phyloP scores from a whole-genome alignment of 2,329 filamentous ascomycete genomes.

The Exophiala viscosa region DNA sequence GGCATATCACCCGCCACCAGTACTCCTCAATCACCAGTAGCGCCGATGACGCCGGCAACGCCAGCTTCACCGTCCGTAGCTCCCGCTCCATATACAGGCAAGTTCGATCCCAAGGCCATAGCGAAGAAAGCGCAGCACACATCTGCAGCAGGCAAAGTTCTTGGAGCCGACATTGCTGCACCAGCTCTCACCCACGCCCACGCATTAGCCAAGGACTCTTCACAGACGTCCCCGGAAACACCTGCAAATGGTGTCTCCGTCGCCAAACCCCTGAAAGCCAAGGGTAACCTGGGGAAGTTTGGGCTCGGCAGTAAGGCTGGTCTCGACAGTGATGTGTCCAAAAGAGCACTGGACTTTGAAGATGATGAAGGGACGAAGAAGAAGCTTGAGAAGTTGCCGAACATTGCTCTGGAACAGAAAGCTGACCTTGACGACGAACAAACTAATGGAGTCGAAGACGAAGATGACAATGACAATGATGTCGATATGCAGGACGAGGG shows the following conservation, averaged over 20 bases:
- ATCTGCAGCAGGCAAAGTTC: slow-evolving; percentile 44
- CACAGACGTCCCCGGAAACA: slow-evolving; percentile 40
- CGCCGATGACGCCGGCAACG: slow-evolving; percentile 36
- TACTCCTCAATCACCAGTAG: slow-evolving; percentile 48
- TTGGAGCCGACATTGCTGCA: slow-evolving; percentile 55
- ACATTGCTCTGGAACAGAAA: slow-evolving; percentile 54
- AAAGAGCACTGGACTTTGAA: slow-evolving; percentile 76
- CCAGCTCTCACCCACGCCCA: slow-evolving; percentile 42
- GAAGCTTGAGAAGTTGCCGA: slow-evolving; percentile 87
- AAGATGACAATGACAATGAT: slow-evolving; percentile 71
- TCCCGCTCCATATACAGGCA: slow-evolving; percentile 64
- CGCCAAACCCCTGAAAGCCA: slow-evolving; percentile 55
- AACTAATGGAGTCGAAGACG: slow-evolving; percentile 54
- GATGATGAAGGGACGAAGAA: slow-evolving; percentile 83
- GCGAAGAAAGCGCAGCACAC: slow-evolving; percentile 69
- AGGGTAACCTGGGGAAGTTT: slow-evolving; percentile 75
- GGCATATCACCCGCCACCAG: slow-evolving; percentile 52
- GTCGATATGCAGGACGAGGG: slow-evolving; percentile 71
- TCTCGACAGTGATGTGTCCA: slow-evolving; percentile 65
- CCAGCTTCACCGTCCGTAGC: slow-evolving; percentile 45
- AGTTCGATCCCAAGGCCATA: slow-evolving; percentile 83
- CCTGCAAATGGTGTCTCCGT: slow-evolving; percentile 33
- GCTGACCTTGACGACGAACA: slow-evolving; percentile 58
- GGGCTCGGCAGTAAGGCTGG: slow-evolving; percentile 68
- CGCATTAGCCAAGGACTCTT: slow-evolving; percentile 39